A percentile compares a stretch with the other conserved stretches of the same genome.
These are phyloP conservation scores for Populus ilicifolia DNA, from an alignment of 345 rosid species.

Conservation along the genomic window DNA sequence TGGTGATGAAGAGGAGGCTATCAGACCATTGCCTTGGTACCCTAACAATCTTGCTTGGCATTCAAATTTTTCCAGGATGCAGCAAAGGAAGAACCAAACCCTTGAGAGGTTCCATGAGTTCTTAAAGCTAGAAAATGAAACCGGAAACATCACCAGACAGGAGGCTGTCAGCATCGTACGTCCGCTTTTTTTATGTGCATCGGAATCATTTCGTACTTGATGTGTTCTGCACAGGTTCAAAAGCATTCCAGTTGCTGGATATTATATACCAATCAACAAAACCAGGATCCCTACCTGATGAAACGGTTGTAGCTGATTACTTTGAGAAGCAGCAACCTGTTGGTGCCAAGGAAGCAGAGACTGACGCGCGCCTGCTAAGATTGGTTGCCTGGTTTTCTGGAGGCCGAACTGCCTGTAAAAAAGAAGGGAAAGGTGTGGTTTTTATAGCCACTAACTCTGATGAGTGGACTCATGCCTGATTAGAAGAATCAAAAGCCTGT, in stretches of 20 bases:
- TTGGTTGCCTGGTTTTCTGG: no score
- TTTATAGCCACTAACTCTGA: no score
- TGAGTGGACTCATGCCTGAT: no score
- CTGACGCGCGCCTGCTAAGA: background rate
- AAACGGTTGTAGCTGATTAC: slow-evolving; percentile 74
- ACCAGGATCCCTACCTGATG: slow-evolving; percentile 65
- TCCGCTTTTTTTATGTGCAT: slow-evolving; percentile 83
- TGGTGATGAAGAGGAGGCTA: slow-evolving; percentile 65
- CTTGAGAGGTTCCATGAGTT: slow-evolving; percentile 99
- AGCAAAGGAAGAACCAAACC: slow-evolving; percentile 78
- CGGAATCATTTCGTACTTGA: slow-evolving; percentile 81
- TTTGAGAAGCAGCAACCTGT: slow-evolving; percentile 53
- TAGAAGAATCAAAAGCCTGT: no score
- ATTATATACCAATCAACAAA: slow-evolving; percentile 62
- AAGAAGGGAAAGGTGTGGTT: no score
- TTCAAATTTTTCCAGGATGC: slow-evolving; percentile 86
- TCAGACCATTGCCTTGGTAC: slow-evolving; percentile 87
- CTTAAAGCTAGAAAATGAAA: slow-evolving; percentile 89
- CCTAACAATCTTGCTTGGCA: slow-evolving; percentile 92
- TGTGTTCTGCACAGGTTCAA: slow-evolving; percentile 99
- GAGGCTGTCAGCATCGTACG: slow-evolving; percentile 99
- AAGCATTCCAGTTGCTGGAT: slow-evolving; percentile 93
- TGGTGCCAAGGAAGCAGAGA: slow-evolving; percentile 58
- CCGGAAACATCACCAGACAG: slow-evolving; percentile 92
- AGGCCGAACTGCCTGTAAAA: no score